Conservation (phyloP, 306 rosid genomes). For the Glycyrrhiza uralensis region DNA sequence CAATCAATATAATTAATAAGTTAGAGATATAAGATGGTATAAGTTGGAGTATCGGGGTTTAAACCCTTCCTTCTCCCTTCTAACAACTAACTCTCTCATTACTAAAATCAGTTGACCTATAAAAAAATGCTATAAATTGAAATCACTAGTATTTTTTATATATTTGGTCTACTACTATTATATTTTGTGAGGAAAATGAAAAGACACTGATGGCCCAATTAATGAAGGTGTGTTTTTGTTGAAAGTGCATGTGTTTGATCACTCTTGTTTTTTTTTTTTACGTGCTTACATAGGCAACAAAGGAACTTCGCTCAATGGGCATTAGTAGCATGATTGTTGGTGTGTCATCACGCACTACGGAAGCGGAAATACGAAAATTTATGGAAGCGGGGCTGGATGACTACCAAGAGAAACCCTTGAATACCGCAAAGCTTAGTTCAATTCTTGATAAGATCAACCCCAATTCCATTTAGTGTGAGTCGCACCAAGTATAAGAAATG, state of each 20-base stretch:
- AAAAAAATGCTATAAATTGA: neutral
- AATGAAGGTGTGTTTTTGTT: neutral
- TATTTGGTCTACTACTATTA: neutral
- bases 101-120: too few relatives aligned
- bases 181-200: neutral
- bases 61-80: too few relatives aligned
- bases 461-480: neutral
- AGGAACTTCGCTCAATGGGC: slow-evolving; percentile 63
- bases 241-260: neutral
- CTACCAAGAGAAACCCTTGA: slow-evolving; percentile 71
- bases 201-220: neutral
- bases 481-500: too few relatives aligned
- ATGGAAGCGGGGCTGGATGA: slow-evolving; percentile 72
- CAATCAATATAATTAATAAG: neutral
- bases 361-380: slow-evolving; percentile 41
- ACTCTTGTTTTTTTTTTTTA: neutral
- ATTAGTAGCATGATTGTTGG: slow-evolving; percentile 68
- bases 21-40: too few relatives aligned
- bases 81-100: too few relatives aligned
- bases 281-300: slow-evolving; percentile 58
- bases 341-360: slow-evolving; percentile 45
- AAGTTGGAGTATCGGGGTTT: too few relatives aligned
- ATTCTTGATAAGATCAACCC: slow-evolving; percentile 40
- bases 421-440: slow-evolving; percentile 41
- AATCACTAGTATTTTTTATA: neutral